Conservation (phyloP, 768 basidiomycete species). For the Suillus subaureus region DNA sequence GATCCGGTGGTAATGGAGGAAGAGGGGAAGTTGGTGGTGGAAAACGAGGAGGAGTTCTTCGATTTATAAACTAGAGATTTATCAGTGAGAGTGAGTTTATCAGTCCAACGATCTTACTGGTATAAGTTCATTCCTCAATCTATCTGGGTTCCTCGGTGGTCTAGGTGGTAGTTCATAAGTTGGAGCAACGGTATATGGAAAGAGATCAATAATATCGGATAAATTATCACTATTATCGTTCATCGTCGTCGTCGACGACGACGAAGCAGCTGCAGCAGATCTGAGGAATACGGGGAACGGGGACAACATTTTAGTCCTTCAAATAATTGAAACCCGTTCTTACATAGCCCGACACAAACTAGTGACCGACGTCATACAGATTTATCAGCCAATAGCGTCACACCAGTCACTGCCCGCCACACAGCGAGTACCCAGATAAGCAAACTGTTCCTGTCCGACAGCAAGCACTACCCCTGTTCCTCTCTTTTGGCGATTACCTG, state of each 20-base stretch:
- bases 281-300: not conserved
- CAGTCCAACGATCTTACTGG: not conserved
- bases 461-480: too few species aligned
- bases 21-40: slow-evolving; percentile 2
- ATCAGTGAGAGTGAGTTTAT: not conserved
- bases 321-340: not conserved
- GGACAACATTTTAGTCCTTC: not conserved
- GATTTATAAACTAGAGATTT: not conserved
- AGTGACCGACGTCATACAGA: not conserved
- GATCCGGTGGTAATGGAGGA: not conserved
- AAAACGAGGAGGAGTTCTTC: not conserved
- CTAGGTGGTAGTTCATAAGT: not conserved
- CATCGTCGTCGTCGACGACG: not conserved
- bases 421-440: too few species aligned
- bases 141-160: not conserved
- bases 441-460: too few species aligned
- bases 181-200: not conserved
- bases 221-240: not conserved
- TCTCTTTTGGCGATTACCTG: too few species aligned
- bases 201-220: not conserved
- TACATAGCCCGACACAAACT: not conserved
- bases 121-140: not conserved
- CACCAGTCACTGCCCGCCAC: too few species aligned
- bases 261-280: not conserved
- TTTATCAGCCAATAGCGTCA: not conserved